Percentiles rank a stretch among this genome's conserved stretches.
Conservation (phyloP, 2,329 filamentous ascomycete species). For the Fusarium tjaetaba region DNA sequence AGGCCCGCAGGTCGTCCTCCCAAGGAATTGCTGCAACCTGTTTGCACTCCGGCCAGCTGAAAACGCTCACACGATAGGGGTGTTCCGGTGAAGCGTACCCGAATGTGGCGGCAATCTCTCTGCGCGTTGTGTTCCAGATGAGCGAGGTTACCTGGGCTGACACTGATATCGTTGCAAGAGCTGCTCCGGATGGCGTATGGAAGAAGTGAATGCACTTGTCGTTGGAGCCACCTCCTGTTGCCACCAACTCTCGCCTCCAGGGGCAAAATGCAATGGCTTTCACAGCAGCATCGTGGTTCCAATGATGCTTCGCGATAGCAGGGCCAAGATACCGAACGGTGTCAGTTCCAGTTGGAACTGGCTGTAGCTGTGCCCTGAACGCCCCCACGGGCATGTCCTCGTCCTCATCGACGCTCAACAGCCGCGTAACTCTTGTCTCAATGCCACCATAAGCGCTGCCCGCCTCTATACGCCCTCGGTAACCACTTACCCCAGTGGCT, state of each 20-base stretch:
- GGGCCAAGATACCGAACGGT: slow-evolving; percentile 59
- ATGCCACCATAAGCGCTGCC: slow-evolving; percentile 14
- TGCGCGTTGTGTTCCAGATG: slow-evolving; percentile 85
- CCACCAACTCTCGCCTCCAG: slow-evolving; percentile 87
- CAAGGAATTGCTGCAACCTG: slow-evolving; percentile 87
- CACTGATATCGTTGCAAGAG: slow-evolving; percentile 89
- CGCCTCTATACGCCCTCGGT: slow-evolving; percentile 4
- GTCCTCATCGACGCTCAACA: neutral
- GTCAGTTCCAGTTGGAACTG: slow-evolving; percentile 45
- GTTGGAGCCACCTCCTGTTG: slow-evolving; percentile 91
- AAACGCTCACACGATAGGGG: slow-evolving; percentile 87
- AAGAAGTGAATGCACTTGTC: slow-evolving; percentile 98
- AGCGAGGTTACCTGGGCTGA: slow-evolving; percentile 93
- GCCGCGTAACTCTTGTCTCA: slow-evolving; percentile 21
- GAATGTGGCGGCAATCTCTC: slow-evolving; percentile 93
- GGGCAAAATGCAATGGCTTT: slow-evolving; percentile 98
- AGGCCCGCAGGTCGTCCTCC: slow-evolving; percentile 79
- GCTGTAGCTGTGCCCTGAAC: slow-evolving; percentile 41
- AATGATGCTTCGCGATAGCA: slow-evolving; percentile 74
- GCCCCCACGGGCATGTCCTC: slow-evolving; percentile 1
- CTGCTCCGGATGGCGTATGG: slow-evolving; percentile 83
- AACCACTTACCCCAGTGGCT: neutral
- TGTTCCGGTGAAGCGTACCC: slow-evolving; percentile 94
- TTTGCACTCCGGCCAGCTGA: slow-evolving; percentile 91
- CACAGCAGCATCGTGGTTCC: slow-evolving; percentile 85